A percentile compares a stretch with the other conserved stretches of the same genome.
phyloP scores from a whole-genome alignment of 169 alveolate genomes.

The Plasmodium gonderi region DNA sequence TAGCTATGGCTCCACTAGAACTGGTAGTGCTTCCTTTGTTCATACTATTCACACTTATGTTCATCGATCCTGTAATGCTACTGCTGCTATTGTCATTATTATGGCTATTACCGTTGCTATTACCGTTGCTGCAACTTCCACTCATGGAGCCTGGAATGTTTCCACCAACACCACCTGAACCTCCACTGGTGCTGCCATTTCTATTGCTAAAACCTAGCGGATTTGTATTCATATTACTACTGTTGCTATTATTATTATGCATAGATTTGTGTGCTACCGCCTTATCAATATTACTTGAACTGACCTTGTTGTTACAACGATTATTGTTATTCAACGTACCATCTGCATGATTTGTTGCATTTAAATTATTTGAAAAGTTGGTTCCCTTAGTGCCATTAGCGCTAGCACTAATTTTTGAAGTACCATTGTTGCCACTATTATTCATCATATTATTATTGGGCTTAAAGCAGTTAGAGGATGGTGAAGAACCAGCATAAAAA shows the following conservation, averaged over 20 bases:
- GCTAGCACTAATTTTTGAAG: neutral
- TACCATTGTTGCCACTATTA: neutral
- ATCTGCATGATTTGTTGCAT: conserved; percentile 12
- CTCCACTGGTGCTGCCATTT: neutral
- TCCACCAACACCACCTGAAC: neutral
- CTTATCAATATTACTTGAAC: conserved; percentile 1
- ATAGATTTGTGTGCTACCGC: conserved; percentile 4
- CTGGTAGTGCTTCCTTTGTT: neutral
- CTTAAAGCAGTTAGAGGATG: conserved; percentile 36
- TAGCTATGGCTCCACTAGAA: neutral
- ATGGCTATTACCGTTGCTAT: neutral
- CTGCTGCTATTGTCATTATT: neutral
- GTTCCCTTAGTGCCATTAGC: neutral
- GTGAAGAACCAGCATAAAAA: conserved; percentile 5
- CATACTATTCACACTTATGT: neutral
- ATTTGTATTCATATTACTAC: neutral
- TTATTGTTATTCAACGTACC: neutral
- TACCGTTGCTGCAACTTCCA: neutral
- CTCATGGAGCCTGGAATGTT: too few species aligned
- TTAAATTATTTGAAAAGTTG: neutral
- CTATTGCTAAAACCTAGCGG: neutral
- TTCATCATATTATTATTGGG: conserved; percentile 17
- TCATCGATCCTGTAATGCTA: too few species aligned
- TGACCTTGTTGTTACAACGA: conserved; percentile 4
- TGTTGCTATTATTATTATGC: neutral